A percentile compares a stretch with the other conserved stretches of the same genome.
phyloP scores from a whole-genome alignment of 1,284 basidiomycete genomes.

The Rhodotorula sp. region DNA sequence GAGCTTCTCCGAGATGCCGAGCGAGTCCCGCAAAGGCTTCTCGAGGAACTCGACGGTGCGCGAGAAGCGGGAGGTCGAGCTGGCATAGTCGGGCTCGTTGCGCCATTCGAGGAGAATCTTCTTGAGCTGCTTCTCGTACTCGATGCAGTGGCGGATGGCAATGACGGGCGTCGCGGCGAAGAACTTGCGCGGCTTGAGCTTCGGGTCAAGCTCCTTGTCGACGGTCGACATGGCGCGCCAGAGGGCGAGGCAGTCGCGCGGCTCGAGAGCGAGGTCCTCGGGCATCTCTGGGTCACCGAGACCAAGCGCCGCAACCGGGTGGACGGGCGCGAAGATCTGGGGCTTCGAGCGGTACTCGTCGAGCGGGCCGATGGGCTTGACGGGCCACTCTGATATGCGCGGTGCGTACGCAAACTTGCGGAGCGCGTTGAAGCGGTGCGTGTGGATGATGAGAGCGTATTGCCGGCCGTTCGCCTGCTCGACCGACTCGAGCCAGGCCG shows the following conservation, averaged over 20 bases:
- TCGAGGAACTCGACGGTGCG: slow-evolving; percentile 53
- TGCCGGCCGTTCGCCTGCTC: slow-evolving; percentile 60
- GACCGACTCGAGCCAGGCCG: slow-evolving; percentile 62
- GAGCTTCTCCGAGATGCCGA: slow-evolving; percentile 41
- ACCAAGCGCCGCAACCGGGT: slow-evolving; percentile 60
- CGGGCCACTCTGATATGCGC: slow-evolving; percentile 16
- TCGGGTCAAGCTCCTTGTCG: slow-evolving; percentile 46
- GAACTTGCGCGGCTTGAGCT: slow-evolving; percentile 55
- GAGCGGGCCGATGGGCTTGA: slow-evolving; percentile 36
- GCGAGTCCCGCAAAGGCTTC: slow-evolving; percentile 31
- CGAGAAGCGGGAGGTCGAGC: slow-evolving; percentile 50
- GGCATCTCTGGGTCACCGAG: slow-evolving; percentile 59
- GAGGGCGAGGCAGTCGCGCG: slow-evolving; percentile 58
- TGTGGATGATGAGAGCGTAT: slow-evolving; percentile 62
- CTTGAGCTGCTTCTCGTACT: slow-evolving; percentile 61
- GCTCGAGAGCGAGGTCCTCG: slow-evolving; percentile 62
- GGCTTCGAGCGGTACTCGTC: slow-evolving; percentile 36
- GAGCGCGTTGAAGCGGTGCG: slow-evolving; percentile 67
- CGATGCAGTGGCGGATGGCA: slow-evolving; percentile 61
- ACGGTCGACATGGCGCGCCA: slow-evolving; percentile 54
- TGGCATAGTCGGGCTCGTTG: slow-evolving; percentile 50
- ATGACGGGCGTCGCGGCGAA: slow-evolving; percentile 51
- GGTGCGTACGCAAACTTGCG: slow-evolving; percentile 63
- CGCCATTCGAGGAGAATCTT: slow-evolving; percentile 53
- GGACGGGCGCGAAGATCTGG: slow-evolving; percentile 54